Conservation (phyloP, 140 eudicot genomes). For the Erigeron philadelphicus region DNA sequence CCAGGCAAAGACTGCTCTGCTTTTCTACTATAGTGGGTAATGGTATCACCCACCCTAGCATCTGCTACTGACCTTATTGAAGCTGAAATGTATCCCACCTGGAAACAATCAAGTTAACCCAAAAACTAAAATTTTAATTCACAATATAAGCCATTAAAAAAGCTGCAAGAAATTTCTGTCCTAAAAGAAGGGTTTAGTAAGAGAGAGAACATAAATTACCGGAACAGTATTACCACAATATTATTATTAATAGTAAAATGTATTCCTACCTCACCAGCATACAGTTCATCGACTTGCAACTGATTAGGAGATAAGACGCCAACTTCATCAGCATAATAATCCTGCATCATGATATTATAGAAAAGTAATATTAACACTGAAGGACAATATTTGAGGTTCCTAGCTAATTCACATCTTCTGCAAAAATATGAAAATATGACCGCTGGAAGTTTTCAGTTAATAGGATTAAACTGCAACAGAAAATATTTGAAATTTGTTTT, state of each 20-base stretch:
- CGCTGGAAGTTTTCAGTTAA: conserved; percentile 12
- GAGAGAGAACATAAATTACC: not conserved
- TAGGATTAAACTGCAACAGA: conserved; percentile 12
- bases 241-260: not conserved
- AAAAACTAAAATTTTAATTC: not conserved
- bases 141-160: not conserved
- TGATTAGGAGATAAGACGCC: conserved; percentile 97
- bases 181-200: not conserved
- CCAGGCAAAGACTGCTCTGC: conserved; percentile 88
- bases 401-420: conserved; percentile 1
- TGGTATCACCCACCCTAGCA: conserved; percentile 99
- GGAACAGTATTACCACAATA: not conserved
- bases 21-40: conserved; percentile 67
- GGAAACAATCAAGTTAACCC: conserved; percentile 24
- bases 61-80: conserved; percentile 95
- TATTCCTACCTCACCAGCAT: conserved; percentile 89
- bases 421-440: conserved; percentile 15
- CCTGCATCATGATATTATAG: conserved; percentile 45
- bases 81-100: conserved; percentile 98
- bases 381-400: conserved; percentile 12
- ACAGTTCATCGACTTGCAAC: conserved; percentile 76
- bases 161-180: conserved; percentile 6
- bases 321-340: conserved; percentile 88
- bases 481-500: too few species aligned
- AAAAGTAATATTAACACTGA: not conserved